Evolutionary conservation across 2,329 filamentous ascomycete species (phyloP).

Genomic region (Pestalotiopsis sp.): DNA sequence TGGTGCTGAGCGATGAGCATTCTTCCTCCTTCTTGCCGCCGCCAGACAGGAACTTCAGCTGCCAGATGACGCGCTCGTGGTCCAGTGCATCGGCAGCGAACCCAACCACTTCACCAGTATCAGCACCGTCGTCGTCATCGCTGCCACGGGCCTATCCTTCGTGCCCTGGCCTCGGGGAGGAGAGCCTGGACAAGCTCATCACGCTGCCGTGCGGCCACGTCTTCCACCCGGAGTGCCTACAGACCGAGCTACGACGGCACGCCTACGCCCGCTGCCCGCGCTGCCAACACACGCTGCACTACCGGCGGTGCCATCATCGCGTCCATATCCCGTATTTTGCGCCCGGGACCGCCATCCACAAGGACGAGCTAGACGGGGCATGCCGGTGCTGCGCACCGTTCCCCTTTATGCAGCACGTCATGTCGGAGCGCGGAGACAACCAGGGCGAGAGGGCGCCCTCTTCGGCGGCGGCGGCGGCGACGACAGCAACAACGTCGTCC

Average conservation of each 20-base stretch:
- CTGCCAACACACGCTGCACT: constrained; percentile 4
- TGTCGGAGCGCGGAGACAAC: not conserved
- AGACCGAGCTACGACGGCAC: not conserved
- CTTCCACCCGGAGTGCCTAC: constrained; percentile 5
- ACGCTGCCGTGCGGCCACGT: constrained; percentile 11
- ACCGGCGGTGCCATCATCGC: not conserved
- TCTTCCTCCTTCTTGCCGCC: not conserved
- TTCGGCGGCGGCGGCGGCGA: not conserved
- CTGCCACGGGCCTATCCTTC: not conserved
- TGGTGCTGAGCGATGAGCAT: not conserved
- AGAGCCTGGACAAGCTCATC: not conserved
- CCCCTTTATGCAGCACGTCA: constrained; percentile 1
- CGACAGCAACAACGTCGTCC: not conserved
- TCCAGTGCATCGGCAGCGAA: not conserved
- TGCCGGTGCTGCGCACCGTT: not conserved
- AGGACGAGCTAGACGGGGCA: not conserved
- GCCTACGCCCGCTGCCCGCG: constrained; percentile 1
- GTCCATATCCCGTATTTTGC: constrained; percentile 2
- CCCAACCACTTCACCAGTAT: no score
- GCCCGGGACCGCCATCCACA: not conserved
- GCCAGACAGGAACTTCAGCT: not conserved
- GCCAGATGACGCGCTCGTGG: not conserved
- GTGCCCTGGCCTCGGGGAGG: not conserved
- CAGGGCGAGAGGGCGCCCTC: not conserved
- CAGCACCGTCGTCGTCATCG: no score